Evolutionary conservation across 148 eudicot genomes (phyloP), one percentile per base, ranked within the genome.

Genomic region (Camellia sinensis): DNA sequence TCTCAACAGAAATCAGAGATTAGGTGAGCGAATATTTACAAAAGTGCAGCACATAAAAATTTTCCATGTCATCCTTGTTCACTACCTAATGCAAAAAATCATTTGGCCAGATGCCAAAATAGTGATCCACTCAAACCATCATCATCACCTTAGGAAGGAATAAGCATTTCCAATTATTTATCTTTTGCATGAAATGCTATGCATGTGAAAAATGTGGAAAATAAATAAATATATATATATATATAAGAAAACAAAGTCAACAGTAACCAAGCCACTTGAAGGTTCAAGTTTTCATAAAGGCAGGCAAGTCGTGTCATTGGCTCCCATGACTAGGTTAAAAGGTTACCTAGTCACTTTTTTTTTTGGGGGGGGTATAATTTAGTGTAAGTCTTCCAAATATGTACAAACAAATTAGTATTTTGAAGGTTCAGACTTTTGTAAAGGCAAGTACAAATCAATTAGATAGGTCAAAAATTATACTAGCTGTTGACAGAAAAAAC

Each of bases 401-500:
- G 63, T 29, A 29, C 67, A 61, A 56, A 11, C 53, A 59, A 64
- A 67, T 17, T 8, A 76, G 10, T 37, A 19, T 60, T 4, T 70
- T 22, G 19, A 21, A 67, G 7, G n/a, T 6, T 29, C 29, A 22
- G 43, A 46, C 19, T 22, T 1, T 11, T 14, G 67, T 41, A 65
- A 72, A 72, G 29, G 41, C 62, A 86, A 19, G 44, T 7, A 21
- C 6, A 56, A 48, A 52, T 37, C 41, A 2, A 22, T 12, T 46
- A 77, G 5, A 75, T 59, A 10, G 61, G 52, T 62, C 21, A 50
- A 73, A 76, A 79, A 66, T 63, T 54, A 56, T 86, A 96, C 99
- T 98, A 74, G 93, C 94, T 46, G 99, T 96, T 75, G 99, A 96
- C 88, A 87, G 89, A 73, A 96, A 96, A 85, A 96, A 96, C 82